These are phyloP conservation scores for Mortierella sp. DNA, from an alignment of 371 early-diverging fungal species.

Conservation along the genomic window DNA sequence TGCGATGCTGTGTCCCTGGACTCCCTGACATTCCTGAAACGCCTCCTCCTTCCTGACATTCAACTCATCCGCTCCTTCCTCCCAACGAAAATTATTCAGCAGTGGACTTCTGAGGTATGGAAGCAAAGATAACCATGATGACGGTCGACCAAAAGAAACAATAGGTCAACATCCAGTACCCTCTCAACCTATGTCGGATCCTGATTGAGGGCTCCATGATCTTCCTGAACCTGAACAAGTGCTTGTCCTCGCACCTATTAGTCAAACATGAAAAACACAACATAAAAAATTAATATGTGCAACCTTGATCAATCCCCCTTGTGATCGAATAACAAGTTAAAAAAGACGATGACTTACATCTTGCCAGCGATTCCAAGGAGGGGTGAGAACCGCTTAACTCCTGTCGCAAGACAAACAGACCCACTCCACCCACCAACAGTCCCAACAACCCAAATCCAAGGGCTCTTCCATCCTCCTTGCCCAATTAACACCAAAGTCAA, in stretches of 20 bases:
- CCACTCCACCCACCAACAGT: constrained; percentile 40
- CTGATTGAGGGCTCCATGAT: constrained; percentile 49
- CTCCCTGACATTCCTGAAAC: no score
- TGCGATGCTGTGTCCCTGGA: no score
- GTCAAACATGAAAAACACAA: neutral
- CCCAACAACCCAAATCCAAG: constrained; percentile 51
- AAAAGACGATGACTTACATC: constrained; percentile 29
- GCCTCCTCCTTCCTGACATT: no score
- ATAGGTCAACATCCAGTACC: constrained; percentile 49
- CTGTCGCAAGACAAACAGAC: constrained; percentile 43
- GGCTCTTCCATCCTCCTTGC: constrained; percentile 43
- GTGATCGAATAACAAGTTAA: no score
- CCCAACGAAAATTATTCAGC: neutral
- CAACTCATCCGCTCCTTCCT: neutral
- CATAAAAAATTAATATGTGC: neutral
- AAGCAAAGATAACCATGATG: constrained; percentile 56
- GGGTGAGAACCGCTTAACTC: constrained; percentile 46
- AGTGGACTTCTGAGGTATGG: constrained; percentile 33
- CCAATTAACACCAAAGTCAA: constrained; percentile 34
- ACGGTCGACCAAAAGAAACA: constrained; percentile 48
- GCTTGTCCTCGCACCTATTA: constrained; percentile 48
- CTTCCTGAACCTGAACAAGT: constrained; percentile 38
- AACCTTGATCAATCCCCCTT: neutral
- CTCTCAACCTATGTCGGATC: constrained; percentile 34
- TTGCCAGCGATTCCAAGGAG: constrained; percentile 48